A percentile compares a stretch with the other conserved stretches of the same genome.
phyloP scores from a whole-genome alignment of 163 green algal species.

The Scenedesmus sp. region DNA sequence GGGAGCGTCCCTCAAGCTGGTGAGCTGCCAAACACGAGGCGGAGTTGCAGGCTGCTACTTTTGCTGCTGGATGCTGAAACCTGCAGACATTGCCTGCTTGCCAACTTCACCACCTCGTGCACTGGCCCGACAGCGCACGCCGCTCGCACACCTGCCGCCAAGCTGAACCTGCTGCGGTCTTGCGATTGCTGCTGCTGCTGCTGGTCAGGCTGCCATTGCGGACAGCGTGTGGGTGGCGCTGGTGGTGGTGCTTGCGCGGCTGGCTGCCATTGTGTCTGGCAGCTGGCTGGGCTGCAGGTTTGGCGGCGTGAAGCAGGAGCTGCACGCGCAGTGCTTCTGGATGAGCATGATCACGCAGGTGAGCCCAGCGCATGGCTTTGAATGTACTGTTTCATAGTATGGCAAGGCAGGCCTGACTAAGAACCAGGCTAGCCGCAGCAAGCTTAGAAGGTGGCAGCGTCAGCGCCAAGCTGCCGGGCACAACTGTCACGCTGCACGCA shows the following conservation, averaged over 20 bases:
- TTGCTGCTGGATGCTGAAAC: neutral
- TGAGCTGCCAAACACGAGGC: constrained; percentile 23
- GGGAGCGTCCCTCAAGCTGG: constrained; percentile 79
- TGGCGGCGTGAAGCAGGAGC: constrained; percentile 60
- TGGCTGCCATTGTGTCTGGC: constrained; percentile 74
- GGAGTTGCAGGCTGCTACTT: neutral
- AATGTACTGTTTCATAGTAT: too few relatives aligned
- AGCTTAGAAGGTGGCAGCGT: neutral
- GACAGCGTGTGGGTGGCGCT: constrained; percentile 74
- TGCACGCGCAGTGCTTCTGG: constrained; percentile 73
- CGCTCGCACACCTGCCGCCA: neutral
- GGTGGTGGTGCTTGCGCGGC: constrained; percentile 68
- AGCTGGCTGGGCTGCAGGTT: constrained; percentile 71
- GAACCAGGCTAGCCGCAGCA: neutral
- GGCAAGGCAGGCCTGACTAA: neutral
- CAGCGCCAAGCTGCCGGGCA: too few relatives aligned
- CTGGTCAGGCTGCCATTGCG: constrained; percentile 66
- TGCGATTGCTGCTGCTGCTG: constrained; percentile 1
- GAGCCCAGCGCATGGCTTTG: neutral
- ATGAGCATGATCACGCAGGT: constrained; percentile 90
- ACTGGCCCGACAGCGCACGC: too few relatives aligned
- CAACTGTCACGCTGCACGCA: too few relatives aligned
- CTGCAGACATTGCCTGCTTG: neutral
- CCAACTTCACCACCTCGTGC: too few relatives aligned
- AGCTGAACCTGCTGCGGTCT: neutral